Evolutionary conservation across 1,284 basidiomycete genomes (phyloP).

Genomic region (Cryptococcus sp.): DNA sequence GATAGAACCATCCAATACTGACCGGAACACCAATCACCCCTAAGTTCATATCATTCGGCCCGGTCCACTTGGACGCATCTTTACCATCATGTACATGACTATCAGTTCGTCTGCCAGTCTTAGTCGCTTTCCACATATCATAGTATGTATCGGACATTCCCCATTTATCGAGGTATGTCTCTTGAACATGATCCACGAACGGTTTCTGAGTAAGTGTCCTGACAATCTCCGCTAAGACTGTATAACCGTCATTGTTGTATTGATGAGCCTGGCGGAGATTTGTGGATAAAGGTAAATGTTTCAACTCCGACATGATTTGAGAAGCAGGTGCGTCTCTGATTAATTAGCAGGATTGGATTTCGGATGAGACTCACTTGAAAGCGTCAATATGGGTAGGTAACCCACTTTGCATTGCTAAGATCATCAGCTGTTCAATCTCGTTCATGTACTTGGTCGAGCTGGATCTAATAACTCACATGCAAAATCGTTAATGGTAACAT

Average conservation of each 20-base stretch:
- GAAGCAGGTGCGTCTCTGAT: neutral
- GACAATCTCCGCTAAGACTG: conserved; percentile 8
- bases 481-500: conserved; percentile 13
- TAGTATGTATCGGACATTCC: conserved; percentile 17
- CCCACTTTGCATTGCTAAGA: conserved; percentile 3
- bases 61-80: neutral
- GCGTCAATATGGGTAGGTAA: too few relatives aligned
- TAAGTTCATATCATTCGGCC: neutral
- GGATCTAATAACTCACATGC: conserved; percentile 11
- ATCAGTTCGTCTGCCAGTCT: conserved; percentile 5
- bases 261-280: conserved; percentile 11
- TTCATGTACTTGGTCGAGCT: neutral
- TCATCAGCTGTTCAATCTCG: neutral
- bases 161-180: conserved; percentile 17
- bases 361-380: too few relatives aligned
- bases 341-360: too few relatives aligned
- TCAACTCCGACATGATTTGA: neutral
- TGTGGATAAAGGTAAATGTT: conserved; percentile 8
- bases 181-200: conserved; percentile 12
- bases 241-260: conserved; percentile 24
- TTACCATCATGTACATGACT: conserved; percentile 3
- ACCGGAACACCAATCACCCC: conserved; percentile 1
- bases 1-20: conserved; percentile 9
- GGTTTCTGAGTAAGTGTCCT: conserved; percentile 1
- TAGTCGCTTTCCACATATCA: conserved; percentile 5